A percentile compares a stretch with the other conserved stretches of the same genome.
Conservation (phyloP, 441 rosid genomes). For the Brassica balearica region DNA sequence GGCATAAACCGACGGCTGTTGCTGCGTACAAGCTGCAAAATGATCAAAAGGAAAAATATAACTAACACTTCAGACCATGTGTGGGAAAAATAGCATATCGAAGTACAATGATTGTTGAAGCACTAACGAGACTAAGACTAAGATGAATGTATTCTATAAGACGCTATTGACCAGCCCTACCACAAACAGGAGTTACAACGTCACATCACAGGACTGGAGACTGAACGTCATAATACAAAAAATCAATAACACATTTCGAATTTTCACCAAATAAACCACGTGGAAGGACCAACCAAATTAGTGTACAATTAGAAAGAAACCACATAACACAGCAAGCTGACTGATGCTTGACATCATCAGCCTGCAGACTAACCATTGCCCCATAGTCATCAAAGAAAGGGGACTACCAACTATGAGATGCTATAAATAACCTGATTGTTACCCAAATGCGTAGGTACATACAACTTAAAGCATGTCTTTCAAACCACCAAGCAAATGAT, state of each 20-base stretch:
- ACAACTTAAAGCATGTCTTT: neutral
- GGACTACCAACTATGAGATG: neutral
- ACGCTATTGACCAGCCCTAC: constrained; percentile 5
- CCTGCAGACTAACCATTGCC: neutral
- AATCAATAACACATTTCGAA: neutral
- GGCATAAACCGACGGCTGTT: constrained; percentile 96
- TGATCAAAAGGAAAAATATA: constrained; percentile 24
- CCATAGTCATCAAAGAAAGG: neutral
- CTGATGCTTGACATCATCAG: neutral
- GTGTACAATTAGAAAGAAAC: neutral
- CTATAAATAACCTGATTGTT: neutral
- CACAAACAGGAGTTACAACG: neutral
- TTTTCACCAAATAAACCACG: constrained; percentile 7
- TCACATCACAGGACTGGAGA: neutral
- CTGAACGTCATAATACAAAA: neutral
- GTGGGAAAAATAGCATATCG: neutral
- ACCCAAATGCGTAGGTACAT: neutral
- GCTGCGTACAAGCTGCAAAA: constrained; percentile 92
- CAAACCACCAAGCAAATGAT: neutral
- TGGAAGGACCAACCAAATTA: neutral
- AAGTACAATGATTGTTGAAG: constrained; percentile 11
- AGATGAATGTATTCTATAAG: neutral
- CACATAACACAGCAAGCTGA: constrained; percentile 4
- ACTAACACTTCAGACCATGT: constrained; percentile 1
- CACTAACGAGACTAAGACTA: constrained; percentile 13